Evolutionary conservation across 768 basidiomycete genomes (phyloP).

Genomic region (Tricholoma saponaceum): DNA sequence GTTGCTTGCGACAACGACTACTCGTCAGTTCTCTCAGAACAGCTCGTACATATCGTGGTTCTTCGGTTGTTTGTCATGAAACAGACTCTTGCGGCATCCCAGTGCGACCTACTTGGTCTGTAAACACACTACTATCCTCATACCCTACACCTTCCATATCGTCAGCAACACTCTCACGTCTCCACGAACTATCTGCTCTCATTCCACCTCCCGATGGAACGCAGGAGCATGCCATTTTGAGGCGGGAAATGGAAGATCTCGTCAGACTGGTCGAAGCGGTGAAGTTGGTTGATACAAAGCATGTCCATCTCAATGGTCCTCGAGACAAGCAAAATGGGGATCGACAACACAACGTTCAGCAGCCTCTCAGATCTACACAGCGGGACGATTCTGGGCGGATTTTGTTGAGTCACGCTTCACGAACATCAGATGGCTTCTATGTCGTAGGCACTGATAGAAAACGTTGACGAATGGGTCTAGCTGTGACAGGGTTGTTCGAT

Average conservation of each 20-base stretch:
- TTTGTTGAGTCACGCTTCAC: conserved; percentile 49
- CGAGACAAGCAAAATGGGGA: conserved; percentile 40
- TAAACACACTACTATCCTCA: conserved; percentile 69
- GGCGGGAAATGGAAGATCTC: conserved; percentile 63
- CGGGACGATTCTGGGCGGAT: conserved; percentile 27
- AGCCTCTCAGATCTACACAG: conserved; percentile 7
- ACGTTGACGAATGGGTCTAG: conserved; percentile 6
- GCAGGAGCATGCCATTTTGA: conserved; percentile 45
- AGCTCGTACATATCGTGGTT: conserved; percentile 3
- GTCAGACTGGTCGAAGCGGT: conserved; percentile 80
- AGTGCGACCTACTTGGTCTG: conserved; percentile 71
- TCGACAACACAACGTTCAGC: conserved; percentile 25
- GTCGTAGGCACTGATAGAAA: conserved; percentile 53
- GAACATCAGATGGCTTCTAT: conserved; percentile 52
- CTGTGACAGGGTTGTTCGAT: not conserved
- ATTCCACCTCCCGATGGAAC: conserved; percentile 60
- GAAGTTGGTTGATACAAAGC: conserved; percentile 49
- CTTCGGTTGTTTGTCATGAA: conserved; percentile 12
- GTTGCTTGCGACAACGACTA: conserved; percentile 18
- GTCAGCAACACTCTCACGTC: conserved; percentile 50
- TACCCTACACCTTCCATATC: conserved; percentile 67
- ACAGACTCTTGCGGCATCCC: conserved; percentile 67
- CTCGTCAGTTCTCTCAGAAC: conserved; percentile 10
- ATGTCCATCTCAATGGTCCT: conserved; percentile 26
- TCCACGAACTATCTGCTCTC: conserved; percentile 74